Conservation (phyloP, 2,329 filamentous ascomycete species). For the Claviceps digitariae region DNA sequence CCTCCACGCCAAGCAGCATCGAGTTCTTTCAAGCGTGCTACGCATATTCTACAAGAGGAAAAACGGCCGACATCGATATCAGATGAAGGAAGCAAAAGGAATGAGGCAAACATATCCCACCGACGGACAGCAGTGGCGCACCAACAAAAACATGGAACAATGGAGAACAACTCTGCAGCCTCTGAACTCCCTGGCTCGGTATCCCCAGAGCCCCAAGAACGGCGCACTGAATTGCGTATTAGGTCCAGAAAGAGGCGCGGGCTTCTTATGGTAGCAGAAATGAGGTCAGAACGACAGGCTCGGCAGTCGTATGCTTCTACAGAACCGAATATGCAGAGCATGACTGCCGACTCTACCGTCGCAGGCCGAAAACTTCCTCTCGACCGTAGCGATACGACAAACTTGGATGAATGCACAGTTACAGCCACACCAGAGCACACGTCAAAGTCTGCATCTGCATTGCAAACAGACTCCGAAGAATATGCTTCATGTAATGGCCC, state of each 20-base stretch:
- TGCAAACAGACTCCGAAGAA: neutral
- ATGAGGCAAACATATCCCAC: too few relatives aligned
- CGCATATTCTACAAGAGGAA: neutral
- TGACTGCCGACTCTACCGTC: neutral
- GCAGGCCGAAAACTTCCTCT: neutral
- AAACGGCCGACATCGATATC: neutral
- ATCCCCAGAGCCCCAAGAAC: conserved; percentile 10
- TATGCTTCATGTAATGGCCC: neutral
- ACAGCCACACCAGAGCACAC: neutral
- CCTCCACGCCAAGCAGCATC: neutral
- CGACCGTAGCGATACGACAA: neutral
- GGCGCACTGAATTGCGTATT: conserved; percentile 32
- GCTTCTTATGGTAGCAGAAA: conserved; percentile 31
- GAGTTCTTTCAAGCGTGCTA: neutral
- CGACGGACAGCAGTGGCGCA: neutral
- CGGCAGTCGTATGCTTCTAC: neutral
- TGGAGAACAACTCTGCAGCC: neutral
- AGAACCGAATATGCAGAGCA: neutral
- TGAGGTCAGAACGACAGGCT: conserved; percentile 5
- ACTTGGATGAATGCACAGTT: neutral
- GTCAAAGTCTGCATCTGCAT: neutral
- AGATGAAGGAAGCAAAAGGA: neutral
- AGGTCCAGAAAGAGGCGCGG: conserved; percentile 33
- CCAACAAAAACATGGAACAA: neutral
- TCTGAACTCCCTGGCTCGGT: neutral